Percentiles rank a stretch among this genome's conserved stretches.
phyloP scores from a whole-genome alignment of 768 basidiomycete genomes.

The Russula brevipes region DNA sequence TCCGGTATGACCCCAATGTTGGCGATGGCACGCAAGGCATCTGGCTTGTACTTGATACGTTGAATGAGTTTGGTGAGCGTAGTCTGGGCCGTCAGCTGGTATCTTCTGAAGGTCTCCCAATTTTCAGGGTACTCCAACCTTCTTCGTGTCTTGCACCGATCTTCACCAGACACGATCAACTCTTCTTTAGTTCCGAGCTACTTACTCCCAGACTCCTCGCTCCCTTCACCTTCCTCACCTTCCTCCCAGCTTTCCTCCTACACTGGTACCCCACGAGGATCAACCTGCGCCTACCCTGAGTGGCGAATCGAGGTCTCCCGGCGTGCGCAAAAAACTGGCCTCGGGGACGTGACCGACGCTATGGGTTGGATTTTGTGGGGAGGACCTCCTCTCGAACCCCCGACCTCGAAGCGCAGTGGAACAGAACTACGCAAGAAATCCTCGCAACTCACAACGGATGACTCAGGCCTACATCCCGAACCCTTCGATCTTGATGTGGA shows the following conservation, averaged over 20 bases:
- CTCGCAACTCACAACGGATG: not conserved
- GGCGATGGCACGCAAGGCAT: constrained; percentile 22
- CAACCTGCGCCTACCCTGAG: constrained; percentile 27
- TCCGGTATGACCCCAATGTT: constrained; percentile 12
- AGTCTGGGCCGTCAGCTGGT: not conserved
- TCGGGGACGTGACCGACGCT: constrained; percentile 22
- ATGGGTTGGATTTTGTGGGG: constrained; percentile 21
- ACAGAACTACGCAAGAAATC: not conserved
- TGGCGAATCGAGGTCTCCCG: constrained; percentile 27
- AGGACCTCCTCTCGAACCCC: not conserved
- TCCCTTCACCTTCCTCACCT: constrained; percentile 4
- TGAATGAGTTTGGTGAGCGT: constrained; percentile 18
- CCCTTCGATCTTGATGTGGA: constrained; percentile 4
- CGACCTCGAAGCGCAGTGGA: not conserved
- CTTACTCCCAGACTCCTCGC: not conserved
- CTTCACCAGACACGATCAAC: constrained; percentile 11
- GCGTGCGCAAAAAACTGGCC: constrained; percentile 25
- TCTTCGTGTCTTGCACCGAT: constrained; percentile 25
- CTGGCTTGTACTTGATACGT: constrained; percentile 24
- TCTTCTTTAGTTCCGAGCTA: constrained; percentile 20
- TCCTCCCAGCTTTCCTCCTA: not conserved
- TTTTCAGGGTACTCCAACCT: constrained; percentile 18
- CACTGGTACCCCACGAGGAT: not conserved
- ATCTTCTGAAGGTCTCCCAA: not conserved
- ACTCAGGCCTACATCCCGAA: not conserved